A percentile compares a stretch with the other conserved stretches of the same genome.
phyloP scores from a whole-genome alignment of 2,329 filamentous ascomycete genomes.

The Fusarium palustre region DNA sequence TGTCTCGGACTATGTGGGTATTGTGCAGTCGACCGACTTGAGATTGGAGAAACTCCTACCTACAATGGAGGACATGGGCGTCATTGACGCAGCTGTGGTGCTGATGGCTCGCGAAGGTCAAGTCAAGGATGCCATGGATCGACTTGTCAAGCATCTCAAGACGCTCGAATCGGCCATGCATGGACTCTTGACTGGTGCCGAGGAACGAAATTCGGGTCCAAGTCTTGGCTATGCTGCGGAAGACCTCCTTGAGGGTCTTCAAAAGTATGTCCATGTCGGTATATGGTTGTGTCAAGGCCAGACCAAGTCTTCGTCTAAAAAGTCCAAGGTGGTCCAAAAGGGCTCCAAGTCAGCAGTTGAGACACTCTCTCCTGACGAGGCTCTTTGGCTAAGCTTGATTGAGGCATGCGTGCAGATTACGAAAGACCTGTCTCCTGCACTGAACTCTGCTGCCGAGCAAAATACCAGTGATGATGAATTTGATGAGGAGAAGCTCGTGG shows the following conservation, averaged over 20 bases:
- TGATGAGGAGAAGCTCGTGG: slow-evolving; percentile 71
- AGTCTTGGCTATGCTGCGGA: slow-evolving; percentile 73
- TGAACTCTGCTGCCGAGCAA: slow-evolving; percentile 54
- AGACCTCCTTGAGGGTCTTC: slow-evolving; percentile 79
- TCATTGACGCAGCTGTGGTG: slow-evolving; percentile 92
- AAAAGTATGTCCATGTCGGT: slow-evolving; percentile 92
- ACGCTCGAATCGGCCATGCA: slow-evolving; percentile 83
- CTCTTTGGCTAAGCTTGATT: slow-evolving; percentile 71
- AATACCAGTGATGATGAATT: slow-evolving; percentile 50
- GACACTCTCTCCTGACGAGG: slow-evolving; percentile 64
- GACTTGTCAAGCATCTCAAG: slow-evolving; percentile 82
- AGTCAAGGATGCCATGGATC: slow-evolving; percentile 82
- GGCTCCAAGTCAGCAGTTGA: slow-evolving; percentile 59
- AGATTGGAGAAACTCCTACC: slow-evolving; percentile 84
- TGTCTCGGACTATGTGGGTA: slow-evolving; percentile 85
- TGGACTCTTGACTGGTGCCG: slow-evolving; percentile 74
- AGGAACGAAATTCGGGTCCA: slow-evolving; percentile 64
- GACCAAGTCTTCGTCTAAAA: slow-evolving; percentile 68
- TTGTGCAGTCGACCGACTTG: slow-evolving; percentile 81
- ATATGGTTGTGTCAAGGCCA: slow-evolving; percentile 96
- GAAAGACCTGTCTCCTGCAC: slow-evolving; percentile 69
- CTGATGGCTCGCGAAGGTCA: slow-evolving; percentile 91
- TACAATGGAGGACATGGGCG: slow-evolving; percentile 87
- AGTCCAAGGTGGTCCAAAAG: slow-evolving; percentile 61
- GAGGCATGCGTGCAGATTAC: slow-evolving; percentile 73